A percentile compares a stretch with the other conserved stretches of the same genome.
Evolutionary conservation across 352 stramenopile species (phyloP).

Genomic region (Phytophthora litchii): DNA sequence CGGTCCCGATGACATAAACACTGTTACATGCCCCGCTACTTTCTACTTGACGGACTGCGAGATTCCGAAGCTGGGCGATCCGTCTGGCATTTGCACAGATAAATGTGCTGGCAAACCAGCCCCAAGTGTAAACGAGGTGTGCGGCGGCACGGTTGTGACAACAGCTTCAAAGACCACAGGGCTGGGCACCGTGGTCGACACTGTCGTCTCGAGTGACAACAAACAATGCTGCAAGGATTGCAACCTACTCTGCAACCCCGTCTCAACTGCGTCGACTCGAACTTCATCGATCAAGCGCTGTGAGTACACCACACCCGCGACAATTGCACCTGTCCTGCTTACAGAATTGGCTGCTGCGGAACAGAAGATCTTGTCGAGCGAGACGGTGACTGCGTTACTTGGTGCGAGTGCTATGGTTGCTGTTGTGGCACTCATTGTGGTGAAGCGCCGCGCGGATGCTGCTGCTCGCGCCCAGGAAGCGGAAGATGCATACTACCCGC

Average conservation of each 20-base stretch:
- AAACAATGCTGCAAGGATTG: constrained; percentile 37
- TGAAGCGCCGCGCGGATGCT: constrained; percentile 32
- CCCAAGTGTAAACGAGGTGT: constrained; percentile 11
- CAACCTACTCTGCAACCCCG: neutral
- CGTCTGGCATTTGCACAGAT: no score
- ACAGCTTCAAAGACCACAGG: no score
- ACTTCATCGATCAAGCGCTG: constrained; percentile 38
- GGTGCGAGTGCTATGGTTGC: constrained; percentile 52
- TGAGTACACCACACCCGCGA: constrained; percentile 1
- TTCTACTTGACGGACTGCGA: no score
- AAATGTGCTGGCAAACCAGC: no score
- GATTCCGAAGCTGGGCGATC: no score
- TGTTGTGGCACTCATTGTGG: constrained; percentile 58
- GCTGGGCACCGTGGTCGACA: no score
- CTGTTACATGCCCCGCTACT: neutral
- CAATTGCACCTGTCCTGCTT: neutral
- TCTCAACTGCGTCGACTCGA: constrained; percentile 2
- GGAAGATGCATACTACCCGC: constrained; percentile 63
- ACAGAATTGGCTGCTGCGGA: constrained; percentile 21
- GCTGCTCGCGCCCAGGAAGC: neutral
- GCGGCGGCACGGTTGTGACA: constrained; percentile 44
- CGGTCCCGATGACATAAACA: constrained; percentile 20
- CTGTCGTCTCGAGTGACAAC: no score
- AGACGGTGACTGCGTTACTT: constrained; percentile 36
- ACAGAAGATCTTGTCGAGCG: constrained; percentile 23